Percentiles rank a stretch among this genome's conserved stretches.
Conservation (phyloP, 2,329 filamentous ascomycete genomes). For the Penicillium thymicola region DNA sequence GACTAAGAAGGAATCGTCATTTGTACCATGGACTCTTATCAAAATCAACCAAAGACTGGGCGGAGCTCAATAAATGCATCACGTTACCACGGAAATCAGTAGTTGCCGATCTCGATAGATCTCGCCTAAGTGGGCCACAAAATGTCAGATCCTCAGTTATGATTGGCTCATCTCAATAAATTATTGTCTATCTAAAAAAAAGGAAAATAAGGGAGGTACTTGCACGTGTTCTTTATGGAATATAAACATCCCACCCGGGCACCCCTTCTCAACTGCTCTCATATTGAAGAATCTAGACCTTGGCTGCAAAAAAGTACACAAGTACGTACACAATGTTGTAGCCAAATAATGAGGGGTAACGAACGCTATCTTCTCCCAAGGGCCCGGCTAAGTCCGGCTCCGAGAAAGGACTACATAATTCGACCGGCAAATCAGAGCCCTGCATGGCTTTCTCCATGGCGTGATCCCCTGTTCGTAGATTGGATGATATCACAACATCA, state of each 20-base stretch:
- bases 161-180: background rate
- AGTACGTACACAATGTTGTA: too few species aligned
- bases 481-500: background rate
- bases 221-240: background rate
- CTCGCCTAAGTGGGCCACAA: background rate
- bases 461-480: background rate
- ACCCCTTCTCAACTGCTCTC: background rate
- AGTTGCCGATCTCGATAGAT: constrained; percentile 3
- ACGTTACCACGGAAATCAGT: background rate
- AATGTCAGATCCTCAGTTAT: background rate
- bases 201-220: too few species aligned
- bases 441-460: background rate
- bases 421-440: constrained; percentile 1
- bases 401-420: background rate
- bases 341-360: background rate
- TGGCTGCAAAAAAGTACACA: background rate
- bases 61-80: background rate
- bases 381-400: background rate
- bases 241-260: too few species aligned
- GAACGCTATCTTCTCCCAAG: background rate
- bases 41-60: background rate
- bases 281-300: background rate
- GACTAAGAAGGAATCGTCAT: background rate
- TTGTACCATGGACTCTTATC: background rate
- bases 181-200: background rate